Percentiles rank a stretch among this genome's conserved stretches.
Evolutionary conservation across 495 filamentous ascomycete genomes (phyloP).

Genomic region (Tuber magnatum): DNA sequence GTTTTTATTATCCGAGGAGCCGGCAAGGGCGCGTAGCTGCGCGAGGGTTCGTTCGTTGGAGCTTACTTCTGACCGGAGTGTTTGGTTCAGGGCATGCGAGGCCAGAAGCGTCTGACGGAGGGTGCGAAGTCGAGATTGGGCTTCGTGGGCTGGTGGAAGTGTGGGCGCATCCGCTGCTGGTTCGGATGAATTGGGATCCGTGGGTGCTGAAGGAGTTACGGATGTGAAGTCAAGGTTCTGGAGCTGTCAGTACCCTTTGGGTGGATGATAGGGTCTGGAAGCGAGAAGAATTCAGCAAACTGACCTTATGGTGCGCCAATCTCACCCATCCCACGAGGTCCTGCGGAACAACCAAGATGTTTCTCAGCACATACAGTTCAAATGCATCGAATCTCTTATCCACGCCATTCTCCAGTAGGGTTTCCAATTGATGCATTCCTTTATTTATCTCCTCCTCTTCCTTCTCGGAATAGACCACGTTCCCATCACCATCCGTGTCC

Average conservation of each 20-base stretch:
- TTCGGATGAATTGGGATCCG: slow-evolving; percentile 6
- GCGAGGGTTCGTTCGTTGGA: slow-evolving; percentile 66
- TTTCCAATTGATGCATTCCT: slow-evolving; percentile 87
- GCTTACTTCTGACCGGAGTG: slow-evolving; percentile 65
- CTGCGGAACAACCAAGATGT: slow-evolving; percentile 70
- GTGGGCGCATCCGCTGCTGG: slow-evolving; percentile 15
- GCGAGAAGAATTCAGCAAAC: slow-evolving; percentile 38
- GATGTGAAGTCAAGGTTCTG: slow-evolving; percentile 30
- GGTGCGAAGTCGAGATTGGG: slow-evolving; percentile 49
- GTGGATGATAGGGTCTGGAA: slow-evolving; percentile 21
- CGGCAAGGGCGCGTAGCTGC: slow-evolving; percentile 56
- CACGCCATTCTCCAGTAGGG: slow-evolving; percentile 72
- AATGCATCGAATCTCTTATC: slow-evolving; percentile 74
- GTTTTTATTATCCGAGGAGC: slow-evolving; percentile 40
- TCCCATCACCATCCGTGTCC: slow-evolving; percentile 52
- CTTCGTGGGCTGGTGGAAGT: slow-evolving; percentile 50
- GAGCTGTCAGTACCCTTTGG: slow-evolving; percentile 1
- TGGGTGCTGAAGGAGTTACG: slow-evolving; percentile 13
- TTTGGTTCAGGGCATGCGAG: slow-evolving; percentile 67
- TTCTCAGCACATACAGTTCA: slow-evolving; percentile 77
- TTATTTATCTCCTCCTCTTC: slow-evolving; percentile 72
- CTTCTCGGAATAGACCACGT: slow-evolving; percentile 46
- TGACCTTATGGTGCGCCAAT: slow-evolving; percentile 76
- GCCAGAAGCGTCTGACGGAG: slow-evolving; percentile 74
- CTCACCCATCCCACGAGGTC: slow-evolving; percentile 69